Evolutionary conservation across 2,329 filamentous ascomycete species (phyloP), one percentile per base, ranked within the genome.

Genomic region (Peltaster fructicola): DNA sequence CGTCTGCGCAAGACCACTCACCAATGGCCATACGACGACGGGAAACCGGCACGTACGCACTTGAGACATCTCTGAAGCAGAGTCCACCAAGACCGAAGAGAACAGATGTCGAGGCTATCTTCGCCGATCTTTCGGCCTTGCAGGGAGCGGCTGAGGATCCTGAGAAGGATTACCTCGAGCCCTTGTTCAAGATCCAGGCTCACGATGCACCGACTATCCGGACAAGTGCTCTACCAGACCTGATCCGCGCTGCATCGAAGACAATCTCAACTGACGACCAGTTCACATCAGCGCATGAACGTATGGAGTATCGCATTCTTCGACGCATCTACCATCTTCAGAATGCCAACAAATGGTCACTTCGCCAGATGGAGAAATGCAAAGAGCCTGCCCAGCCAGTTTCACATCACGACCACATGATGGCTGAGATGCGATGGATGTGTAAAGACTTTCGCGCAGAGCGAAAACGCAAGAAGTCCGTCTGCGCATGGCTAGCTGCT

Each of bases 341-440:
- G 44, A 81, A 85, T 42, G 71, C 75, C 15, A 82, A 91, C 39
- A 76, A 85, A 41, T 95, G 88, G 85, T 88, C 84, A 4, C 53
- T 98, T 22, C 68, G 85, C 25, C 88, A 98, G 44, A 71, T 84
- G 20, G 80, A 90, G 44, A 75, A 82, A 29, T 78, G 73, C 18
- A 63, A 72, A 2, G 88, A 98, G 49, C 84, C 85, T 4, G 62
- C 68, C 4, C 68, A 81, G 17, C 74, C 73, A 10, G 64, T 68
- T 1, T 73, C 75, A 2, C 85, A 95, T 38, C 79, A 74, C 67
- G 88, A 98, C 52, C 65, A 85, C 25, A 50, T 95, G 27, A 57
- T 98, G 15, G 68, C 82, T 38, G 84, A 98, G 55, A 80, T 85
- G 67, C 91, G 84, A 49, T 95, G 85, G 85, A 90, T 98, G 80